These are phyloP conservation scores for Quercus wislizeni DNA, from an alignment of 306 rosid species.

Conservation along the genomic window DNA sequence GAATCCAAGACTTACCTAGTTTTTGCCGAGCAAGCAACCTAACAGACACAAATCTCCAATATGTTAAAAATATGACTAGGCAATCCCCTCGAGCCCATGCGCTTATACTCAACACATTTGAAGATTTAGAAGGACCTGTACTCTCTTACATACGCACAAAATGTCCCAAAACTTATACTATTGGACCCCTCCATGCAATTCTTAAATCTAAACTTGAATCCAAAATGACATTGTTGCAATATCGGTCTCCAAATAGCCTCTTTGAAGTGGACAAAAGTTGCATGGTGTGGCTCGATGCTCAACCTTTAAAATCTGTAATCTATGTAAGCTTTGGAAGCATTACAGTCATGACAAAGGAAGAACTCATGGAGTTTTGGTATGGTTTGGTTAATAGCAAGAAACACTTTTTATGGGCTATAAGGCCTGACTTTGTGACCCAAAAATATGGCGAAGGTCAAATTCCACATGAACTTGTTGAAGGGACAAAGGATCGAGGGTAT, in stretches of 20 bases:
- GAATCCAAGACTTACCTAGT: slow-evolving; percentile 40
- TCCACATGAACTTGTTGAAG: too few species aligned
- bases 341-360: neutral
- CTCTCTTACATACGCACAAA: slow-evolving; percentile 20
- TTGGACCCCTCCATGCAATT: slow-evolving; percentile 39
- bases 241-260: neutral
- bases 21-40: neutral
- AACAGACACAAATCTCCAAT: neutral
- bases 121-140: slow-evolving; percentile 52
- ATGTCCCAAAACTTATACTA: slow-evolving; percentile 25
- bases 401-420: slow-evolving; percentile 41
- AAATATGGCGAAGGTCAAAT: neutral
- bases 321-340: slow-evolving; percentile 52
- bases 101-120: slow-evolving; percentile 55
- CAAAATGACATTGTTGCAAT: neutral
- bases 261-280: slow-evolving; percentile 29
- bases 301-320: slow-evolving; percentile 32
- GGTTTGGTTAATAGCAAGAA: slow-evolving; percentile 36
- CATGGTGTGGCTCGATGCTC: slow-evolving; percentile 36
- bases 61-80: neutral
- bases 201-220: slow-evolving; percentile 5
- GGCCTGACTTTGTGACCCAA: slow-evolving; percentile 15
- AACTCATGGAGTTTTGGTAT: slow-evolving; percentile 39
- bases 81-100: slow-evolving; percentile 28
- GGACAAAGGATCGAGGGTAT: too few species aligned